Conservation (phyloP, 352 stramenopile species). For the Pythium guiyangense region DNA sequence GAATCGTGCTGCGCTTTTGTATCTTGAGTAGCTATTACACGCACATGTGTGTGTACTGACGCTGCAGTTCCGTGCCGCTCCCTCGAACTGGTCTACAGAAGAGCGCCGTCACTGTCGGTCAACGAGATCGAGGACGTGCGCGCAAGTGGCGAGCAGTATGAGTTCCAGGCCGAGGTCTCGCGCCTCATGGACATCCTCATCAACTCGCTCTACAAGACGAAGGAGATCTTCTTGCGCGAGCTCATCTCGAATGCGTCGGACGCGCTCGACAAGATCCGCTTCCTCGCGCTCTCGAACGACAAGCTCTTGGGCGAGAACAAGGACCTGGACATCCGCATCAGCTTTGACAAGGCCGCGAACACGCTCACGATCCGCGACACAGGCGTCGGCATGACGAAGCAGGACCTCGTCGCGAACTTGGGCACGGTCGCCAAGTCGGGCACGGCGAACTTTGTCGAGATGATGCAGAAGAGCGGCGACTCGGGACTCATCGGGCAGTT, state of each 20-base stretch:
- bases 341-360: slow-evolving; percentile 92
- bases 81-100: slow-evolving; percentile 18
- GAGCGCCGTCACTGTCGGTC: slow-evolving; percentile 27
- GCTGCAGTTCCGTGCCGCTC: slow-evolving; percentile 6
- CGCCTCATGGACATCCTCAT: slow-evolving; percentile 92
- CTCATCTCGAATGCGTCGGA: slow-evolving; percentile 99
- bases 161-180: slow-evolving; percentile 96
- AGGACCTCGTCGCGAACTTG: slow-evolving; percentile 96
- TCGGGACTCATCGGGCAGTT: slow-evolving; percentile 99
- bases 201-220: slow-evolving; percentile 25
- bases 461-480: slow-evolving; percentile 88
- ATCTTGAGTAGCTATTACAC: too few species aligned
- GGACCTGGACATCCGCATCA: slow-evolving; percentile 96
- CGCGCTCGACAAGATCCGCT: slow-evolving; percentile 99
- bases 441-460: slow-evolving; percentile 98
- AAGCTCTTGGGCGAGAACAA: slow-evolving; percentile 91
- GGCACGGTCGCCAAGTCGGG: slow-evolving; percentile 98
- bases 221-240: slow-evolving; percentile 52
- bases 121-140: slow-evolving; percentile 41
- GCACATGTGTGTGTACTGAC: slow-evolving; percentile 7
- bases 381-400: slow-evolving; percentile 98
- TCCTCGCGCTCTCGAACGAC: slow-evolving; percentile 89
- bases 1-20: neutral
- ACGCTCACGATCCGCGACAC: slow-evolving; percentile 98
- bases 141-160: slow-evolving; percentile 76